Evolutionary conservation across 2,329 filamentous ascomycete species (phyloP).

Genomic region (Cladosporium sp.): DNA sequence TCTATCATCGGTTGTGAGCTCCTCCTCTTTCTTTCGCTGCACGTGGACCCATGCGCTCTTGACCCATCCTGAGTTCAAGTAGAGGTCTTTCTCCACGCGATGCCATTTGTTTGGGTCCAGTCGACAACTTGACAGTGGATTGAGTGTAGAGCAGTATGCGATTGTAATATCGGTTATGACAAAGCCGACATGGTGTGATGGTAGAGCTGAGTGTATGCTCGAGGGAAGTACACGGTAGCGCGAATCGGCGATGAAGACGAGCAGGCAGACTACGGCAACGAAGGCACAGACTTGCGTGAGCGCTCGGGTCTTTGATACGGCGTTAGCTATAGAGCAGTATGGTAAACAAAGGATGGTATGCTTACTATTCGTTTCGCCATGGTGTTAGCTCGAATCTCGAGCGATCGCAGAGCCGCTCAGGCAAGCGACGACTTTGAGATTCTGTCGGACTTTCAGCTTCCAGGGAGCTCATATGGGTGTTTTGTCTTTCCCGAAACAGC

Average conservation of each 20-base stretch:
- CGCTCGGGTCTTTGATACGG: constrained; percentile 47
- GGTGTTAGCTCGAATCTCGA: neutral
- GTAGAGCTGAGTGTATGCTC: constrained; percentile 81
- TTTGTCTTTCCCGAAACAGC: neutral
- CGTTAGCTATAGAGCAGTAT: neutral
- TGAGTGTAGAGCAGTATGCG: constrained; percentile 69
- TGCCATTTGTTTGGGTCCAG: constrained; percentile 72
- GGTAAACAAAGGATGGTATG: neutral
- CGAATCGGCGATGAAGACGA: constrained; percentile 80
- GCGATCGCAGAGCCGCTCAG: neutral
- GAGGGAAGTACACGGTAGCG: constrained; percentile 82
- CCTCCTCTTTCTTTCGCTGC: constrained; percentile 79
- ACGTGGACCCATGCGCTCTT: constrained; percentile 77
- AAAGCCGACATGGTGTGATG: constrained; percentile 76
- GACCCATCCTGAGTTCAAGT: constrained; percentile 69
- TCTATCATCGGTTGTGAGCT: constrained; percentile 68
- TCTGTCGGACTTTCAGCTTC: neutral
- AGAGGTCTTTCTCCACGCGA: constrained; percentile 84
- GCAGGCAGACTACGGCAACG: constrained; percentile 57
- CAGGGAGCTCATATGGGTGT: no score
- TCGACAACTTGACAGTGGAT: constrained; percentile 56
- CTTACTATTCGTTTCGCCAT: constrained; percentile 13
- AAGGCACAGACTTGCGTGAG: constrained; percentile 70
- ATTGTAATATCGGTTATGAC: constrained; percentile 84
- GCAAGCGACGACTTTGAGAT: neutral